Base-by-base conservation (phyloP, 176 grass and related monocot species). In the Paspalum vaginatum region DNA sequence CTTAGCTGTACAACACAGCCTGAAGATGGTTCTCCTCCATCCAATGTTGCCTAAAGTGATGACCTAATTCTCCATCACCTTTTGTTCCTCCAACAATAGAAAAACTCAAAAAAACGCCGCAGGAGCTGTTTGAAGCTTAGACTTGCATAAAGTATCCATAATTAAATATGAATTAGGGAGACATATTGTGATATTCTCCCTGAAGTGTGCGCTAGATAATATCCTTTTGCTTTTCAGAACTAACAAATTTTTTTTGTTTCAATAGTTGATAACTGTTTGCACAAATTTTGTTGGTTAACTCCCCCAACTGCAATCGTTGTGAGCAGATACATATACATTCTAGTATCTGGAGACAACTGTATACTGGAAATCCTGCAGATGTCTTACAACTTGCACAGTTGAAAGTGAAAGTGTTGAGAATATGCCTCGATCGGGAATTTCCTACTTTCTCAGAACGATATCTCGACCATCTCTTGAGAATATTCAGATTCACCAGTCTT, bases 361-460 rank as follows among this genome's bases (percentile, higher is more conserved):
- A 22, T 43, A 53, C 43, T 60, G 7, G 42, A 84, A 79, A 10
- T 45, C 51, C 45, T 61, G 17, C 69, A 46, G 27, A 72, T 59
- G 37, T 79, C 50, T 74, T 48, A 43, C 75, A 78, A 72, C 44
- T 67, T 66, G 75, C n/a, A 83, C 27, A 66, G 58, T 83, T 66
- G 74, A 88, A 66, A 78, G 43, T 37, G 60, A 59, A 50, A 74
- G n/a, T 43, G n/a, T 70, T 39, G 14, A 32, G 75, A 68, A 74
- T 74, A 88, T 84, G 86, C 75, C 86, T 16, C 43, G n/a, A n/a
- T n/a, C n/a, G 40, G 60, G 60, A 84, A 78, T 66, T 78, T 84
- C 46, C 22, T 18, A 20, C 80, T 83, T 83, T 83, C 11, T 59
- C 50, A 21, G 18, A 83, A 32, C 42, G 27, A 84, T 79, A 55